Percentiles rank a stretch among this genome's conserved stretches.
These are phyloP conservation scores for Penicillium salamii DNA, from an alignment of 495 filamentous ascomycete species.

Conservation along the genomic window DNA sequence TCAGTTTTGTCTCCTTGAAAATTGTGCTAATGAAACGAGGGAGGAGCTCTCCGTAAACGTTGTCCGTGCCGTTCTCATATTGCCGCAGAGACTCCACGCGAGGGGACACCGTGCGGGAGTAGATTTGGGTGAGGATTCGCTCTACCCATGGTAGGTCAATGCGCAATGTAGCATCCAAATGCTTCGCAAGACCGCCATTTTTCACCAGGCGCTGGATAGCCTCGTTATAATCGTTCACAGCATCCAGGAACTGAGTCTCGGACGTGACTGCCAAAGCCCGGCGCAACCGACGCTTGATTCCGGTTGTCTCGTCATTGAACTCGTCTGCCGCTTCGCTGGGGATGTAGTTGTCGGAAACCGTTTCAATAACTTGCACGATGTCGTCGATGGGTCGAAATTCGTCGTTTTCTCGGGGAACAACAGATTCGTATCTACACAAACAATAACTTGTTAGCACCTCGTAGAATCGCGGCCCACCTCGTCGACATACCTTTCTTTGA, in stretches of 20 bases:
- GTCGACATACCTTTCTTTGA: slow-evolving; percentile 60
- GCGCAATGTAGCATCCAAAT: slow-evolving; percentile 61
- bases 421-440: slow-evolving; percentile 66
- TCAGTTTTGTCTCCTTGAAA: slow-evolving; percentile 74
- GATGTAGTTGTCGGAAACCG: slow-evolving; percentile 71
- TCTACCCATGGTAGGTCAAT: slow-evolving; percentile 69
- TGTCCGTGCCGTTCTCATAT: slow-evolving; percentile 83
- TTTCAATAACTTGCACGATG: slow-evolving; percentile 74
- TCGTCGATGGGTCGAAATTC: slow-evolving; percentile 85
- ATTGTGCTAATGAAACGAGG: slow-evolving; percentile 78
- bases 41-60: slow-evolving; percentile 91
- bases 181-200: slow-evolving; percentile 65
- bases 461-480: not conserved
- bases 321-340: slow-evolving; percentile 58
- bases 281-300: slow-evolving; percentile 69
- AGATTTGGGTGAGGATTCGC: slow-evolving; percentile 82
- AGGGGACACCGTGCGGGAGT: slow-evolving; percentile 88
- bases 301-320: slow-evolving; percentile 70
- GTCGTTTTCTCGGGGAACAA: slow-evolving; percentile 67
- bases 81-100: slow-evolving; percentile 75
- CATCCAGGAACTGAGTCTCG: slow-evolving; percentile 62
- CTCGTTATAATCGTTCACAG: slow-evolving; percentile 74
- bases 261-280: slow-evolving; percentile 62
- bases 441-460: slow-evolving; percentile 2
- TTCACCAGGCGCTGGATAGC: slow-evolving; percentile 55